Evolutionary conservation across 2,329 filamentous ascomycete species (phyloP).

Genomic region (Sporothrix brunneoviolacea): DNA sequence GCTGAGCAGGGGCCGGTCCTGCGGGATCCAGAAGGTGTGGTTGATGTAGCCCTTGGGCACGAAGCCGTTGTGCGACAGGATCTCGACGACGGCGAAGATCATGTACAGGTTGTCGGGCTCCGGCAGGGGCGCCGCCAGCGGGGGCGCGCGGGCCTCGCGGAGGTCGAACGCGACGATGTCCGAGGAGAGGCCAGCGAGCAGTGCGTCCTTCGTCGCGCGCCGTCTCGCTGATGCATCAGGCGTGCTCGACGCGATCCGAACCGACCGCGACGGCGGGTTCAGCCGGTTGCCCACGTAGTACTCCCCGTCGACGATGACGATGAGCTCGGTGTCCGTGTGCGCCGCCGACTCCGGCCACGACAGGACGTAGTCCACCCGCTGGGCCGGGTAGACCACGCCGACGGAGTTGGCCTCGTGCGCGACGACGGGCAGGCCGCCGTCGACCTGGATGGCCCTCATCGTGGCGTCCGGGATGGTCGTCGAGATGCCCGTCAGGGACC

Average conservation of each 20-base stretch:
- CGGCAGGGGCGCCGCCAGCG: constrained; percentile 11
- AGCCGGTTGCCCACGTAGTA: constrained; percentile 13
- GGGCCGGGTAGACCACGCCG: constrained; percentile 21
- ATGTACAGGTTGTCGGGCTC: constrained; percentile 15
- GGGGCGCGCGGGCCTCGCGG: constrained; percentile 5
- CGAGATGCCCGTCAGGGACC: constrained; percentile 20
- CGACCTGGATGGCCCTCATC: constrained; percentile 19
- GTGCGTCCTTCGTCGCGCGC: too few relatives aligned
- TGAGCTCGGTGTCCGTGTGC: constrained; percentile 6
- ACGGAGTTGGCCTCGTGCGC: constrained; percentile 11
- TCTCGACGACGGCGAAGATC: constrained; percentile 20
- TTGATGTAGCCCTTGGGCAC: constrained; percentile 21
- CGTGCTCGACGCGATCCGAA: background rate
- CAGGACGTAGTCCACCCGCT: constrained; percentile 19
- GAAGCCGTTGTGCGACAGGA: constrained; percentile 17
- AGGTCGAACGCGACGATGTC: constrained; percentile 13
- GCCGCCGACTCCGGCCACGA: constrained; percentile 14
- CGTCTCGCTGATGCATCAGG: too few relatives aligned
- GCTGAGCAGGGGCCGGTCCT: constrained; percentile 16
- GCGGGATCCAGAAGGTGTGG: constrained; percentile 21
- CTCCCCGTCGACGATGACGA: constrained; percentile 21
- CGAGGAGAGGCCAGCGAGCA: too few relatives aligned
- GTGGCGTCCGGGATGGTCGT: constrained; percentile 17
- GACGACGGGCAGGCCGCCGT: constrained; percentile 20
- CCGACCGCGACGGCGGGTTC: constrained; percentile 1